Evolutionary conservation across 305 asterid species (phyloP), one percentile per base, ranked within the genome.

Genomic region (Fraxinus greggii): DNA sequence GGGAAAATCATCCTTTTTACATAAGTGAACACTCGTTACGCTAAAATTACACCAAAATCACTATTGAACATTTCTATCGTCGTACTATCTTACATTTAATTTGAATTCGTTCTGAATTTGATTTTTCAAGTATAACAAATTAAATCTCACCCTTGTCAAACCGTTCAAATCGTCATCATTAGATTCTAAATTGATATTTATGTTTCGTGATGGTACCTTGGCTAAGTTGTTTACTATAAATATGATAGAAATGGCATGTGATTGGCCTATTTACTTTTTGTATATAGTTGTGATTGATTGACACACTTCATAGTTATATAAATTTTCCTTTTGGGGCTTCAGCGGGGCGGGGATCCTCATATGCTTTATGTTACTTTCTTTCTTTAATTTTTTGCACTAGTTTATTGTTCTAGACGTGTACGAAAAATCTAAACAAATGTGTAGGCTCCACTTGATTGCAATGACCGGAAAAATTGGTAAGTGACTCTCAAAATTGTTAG

Each of bases 241-340:
- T 48, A 48, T 48, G 59, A 48, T 48, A 48, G 59, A 15, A 48
- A 48, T 48, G 21, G 1, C n/a, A 0, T 4, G 59, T 48, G 59
- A 72, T 35, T 83, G 54, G 61, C 65, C 69, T 63, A 32, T 5
- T 8, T 42, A 23, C 63, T 79, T 86, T 75, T 45, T 77, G 78
- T 72, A 80, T 88, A 83, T 81, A 75, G 84, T 83, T 79, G 88
- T 81, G 87, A 56, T 19, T 48, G 59, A 48, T 48, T 15, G 59
- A 13, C 7, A 15, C 59, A 15, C 13, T 48, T 48, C 19, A 15
- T 48, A 15, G 59, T 48, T 45, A 45, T 42, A 42, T 45, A 45
- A 45, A 45, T 45, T 45, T 42, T 45, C 54, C n/a, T 13, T 45
- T 45, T 13, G 54, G n/a, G 54, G 54, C 5, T 42, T 42, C 5